These are phyloP conservation scores for Thermoascus crustaceus DNA, from an alignment of 2,329 filamentous ascomycete genomes.

Conservation along the genomic window DNA sequence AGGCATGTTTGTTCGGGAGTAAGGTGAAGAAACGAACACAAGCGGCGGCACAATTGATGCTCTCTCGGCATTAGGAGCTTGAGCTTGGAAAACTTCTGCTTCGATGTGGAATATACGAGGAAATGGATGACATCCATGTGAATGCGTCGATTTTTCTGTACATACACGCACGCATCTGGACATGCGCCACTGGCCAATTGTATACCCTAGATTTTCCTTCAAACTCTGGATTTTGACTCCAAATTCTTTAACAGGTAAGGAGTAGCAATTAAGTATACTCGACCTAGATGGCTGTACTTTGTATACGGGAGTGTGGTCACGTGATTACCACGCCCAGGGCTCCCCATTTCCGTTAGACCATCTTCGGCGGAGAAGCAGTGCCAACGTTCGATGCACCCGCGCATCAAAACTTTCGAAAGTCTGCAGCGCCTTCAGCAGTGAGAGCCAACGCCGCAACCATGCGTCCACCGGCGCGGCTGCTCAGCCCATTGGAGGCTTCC, in stretches of 20 bases:
- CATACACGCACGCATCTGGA: too few relatives aligned
- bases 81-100: too few relatives aligned
- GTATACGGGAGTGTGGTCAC: too few relatives aligned
- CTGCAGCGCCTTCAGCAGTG: conserved; percentile 1
- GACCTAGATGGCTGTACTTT: not conserved
- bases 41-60: too few relatives aligned
- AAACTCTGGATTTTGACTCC: too few relatives aligned
- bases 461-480: conserved; percentile 30
- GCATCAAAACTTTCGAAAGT: conserved; percentile 4
- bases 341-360: conserved; percentile 1
- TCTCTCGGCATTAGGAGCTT: too few relatives aligned
- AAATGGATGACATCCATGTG: too few relatives aligned
- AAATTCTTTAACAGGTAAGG: too few relatives aligned
- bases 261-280: not conserved
- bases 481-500: conserved; percentile 27
- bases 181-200: too few relatives aligned
- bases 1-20: conserved; percentile 58
- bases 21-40: conserved; percentile 16
- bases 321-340: not conserved
- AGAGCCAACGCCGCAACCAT: conserved; percentile 20
- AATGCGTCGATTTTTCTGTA: too few relatives aligned
- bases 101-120: too few relatives aligned
- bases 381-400: not conserved
- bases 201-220: too few relatives aligned
- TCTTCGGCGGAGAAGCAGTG: not conserved